Conservation (phyloP, 1,284 basidiomycete genomes). For the Vanrija sp. region DNA sequence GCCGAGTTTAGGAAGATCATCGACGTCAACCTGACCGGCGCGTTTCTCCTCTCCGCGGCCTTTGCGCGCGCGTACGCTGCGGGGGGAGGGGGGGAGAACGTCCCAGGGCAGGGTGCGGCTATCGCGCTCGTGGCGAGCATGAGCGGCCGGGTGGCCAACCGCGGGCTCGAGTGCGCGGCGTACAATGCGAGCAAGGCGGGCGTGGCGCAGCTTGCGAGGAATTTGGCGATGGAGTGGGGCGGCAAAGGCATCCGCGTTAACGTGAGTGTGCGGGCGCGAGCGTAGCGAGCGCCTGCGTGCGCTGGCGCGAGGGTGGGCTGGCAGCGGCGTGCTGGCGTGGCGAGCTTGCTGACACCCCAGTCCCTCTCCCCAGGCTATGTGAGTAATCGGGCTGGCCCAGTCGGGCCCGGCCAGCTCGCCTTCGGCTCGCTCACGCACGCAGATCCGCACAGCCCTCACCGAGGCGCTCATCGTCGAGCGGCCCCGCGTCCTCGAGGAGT, state of each 20-base stretch:
- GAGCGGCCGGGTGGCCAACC: constrained; percentile 78
- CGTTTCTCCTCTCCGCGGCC: constrained; percentile 71
- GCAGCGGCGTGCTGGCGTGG: too few species aligned
- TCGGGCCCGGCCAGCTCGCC: constrained; percentile 36
- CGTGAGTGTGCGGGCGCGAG: too few species aligned
- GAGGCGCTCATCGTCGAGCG: constrained; percentile 17
- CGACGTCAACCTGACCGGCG: constrained; percentile 70
- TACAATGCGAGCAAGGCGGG: constrained; percentile 66
- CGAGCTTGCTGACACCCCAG: background rate
- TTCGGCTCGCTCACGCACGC: constrained; percentile 40
- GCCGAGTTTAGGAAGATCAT: constrained; percentile 63
- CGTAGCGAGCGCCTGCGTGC: background rate
- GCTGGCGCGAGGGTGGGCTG: too few species aligned
- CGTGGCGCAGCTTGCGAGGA: constrained; percentile 74
- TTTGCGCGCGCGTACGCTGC: constrained; percentile 71
- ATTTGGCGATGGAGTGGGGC: constrained; percentile 78
- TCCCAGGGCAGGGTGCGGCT: constrained; percentile 44
- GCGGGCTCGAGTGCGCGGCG: constrained; percentile 51
- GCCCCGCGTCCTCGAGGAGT: constrained; percentile 18
- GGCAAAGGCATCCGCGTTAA: constrained; percentile 62
- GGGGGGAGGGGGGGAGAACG: constrained; percentile 19
- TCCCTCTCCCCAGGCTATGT: constrained; percentile 7
- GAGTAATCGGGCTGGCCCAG: too few species aligned
- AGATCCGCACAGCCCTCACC: constrained; percentile 56
- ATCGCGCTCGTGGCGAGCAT: constrained; percentile 79